Conservation (phyloP, 2,329 filamentous ascomycete genomes). For the Colletotrichum godetiae region DNA sequence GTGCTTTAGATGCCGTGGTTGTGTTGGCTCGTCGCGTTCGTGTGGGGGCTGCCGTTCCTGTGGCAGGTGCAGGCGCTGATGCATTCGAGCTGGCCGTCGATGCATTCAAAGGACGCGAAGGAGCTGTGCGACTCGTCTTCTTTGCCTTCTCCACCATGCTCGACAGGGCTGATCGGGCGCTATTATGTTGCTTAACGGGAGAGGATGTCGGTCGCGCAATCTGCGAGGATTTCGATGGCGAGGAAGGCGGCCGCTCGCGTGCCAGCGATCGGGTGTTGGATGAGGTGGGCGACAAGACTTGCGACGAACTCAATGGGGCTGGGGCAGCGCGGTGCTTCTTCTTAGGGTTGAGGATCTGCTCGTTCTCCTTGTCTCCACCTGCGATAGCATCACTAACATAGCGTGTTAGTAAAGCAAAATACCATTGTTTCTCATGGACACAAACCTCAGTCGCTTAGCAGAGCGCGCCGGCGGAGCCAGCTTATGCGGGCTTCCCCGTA, state of each 20-base stretch:
- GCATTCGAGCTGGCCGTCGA: constrained; percentile 55
- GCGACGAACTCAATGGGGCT: constrained; percentile 56
- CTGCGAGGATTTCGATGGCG: constrained; percentile 65
- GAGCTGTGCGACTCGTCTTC: constrained; percentile 60
- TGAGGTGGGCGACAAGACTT: constrained; percentile 84
- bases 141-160: constrained; percentile 72
- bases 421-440: constrained; percentile 5
- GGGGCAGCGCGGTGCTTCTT: constrained; percentile 66
- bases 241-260: constrained; percentile 57
- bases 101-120: constrained; percentile 58
- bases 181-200: constrained; percentile 66
- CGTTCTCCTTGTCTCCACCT: constrained; percentile 82
- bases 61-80: constrained; percentile 39
- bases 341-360: constrained; percentile 73
- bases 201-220: constrained; percentile 67
- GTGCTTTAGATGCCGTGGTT: constrained; percentile 47
- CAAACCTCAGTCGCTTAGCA: constrained; percentile 65
- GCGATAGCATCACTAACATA: constrained; percentile 69
- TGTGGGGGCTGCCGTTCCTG: constrained; percentile 39
- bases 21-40: constrained; percentile 48
- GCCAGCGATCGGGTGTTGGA: constrained; percentile 79
- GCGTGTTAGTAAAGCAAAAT: constrained; percentile 38
- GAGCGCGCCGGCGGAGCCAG: constrained; percentile 42
- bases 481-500: constrained; percentile 50
- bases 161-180: constrained; percentile 56